A percentile compares a stretch with the other conserved stretches of the same genome.
Conservation (phyloP, 2,329 filamentous ascomycete genomes). For the Colletotrichum sp. region DNA sequence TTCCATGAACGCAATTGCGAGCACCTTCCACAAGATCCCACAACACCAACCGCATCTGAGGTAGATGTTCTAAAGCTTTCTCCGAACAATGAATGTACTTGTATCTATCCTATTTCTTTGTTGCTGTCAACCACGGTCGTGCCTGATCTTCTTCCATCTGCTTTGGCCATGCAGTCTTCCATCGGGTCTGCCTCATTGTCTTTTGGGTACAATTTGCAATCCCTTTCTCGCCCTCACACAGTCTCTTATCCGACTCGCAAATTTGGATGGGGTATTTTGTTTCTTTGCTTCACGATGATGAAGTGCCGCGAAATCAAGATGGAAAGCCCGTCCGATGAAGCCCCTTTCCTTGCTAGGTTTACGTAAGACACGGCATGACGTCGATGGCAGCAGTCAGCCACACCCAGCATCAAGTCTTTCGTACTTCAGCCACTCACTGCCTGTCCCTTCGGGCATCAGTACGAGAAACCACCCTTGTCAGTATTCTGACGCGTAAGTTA, state of each 20-base stretch:
- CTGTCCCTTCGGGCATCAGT: background rate
- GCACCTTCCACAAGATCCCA: background rate
- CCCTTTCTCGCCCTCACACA: background rate
- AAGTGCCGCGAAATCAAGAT: background rate
- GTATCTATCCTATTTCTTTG: background rate
- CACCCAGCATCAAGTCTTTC: background rate
- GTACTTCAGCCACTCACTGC: background rate
- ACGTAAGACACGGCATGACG: background rate
- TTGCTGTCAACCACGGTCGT: background rate
- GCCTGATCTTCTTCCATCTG: background rate
- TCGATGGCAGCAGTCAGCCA: background rate
- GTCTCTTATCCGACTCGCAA: background rate
- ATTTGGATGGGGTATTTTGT: fast-evolving
- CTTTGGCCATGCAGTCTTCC: background rate
- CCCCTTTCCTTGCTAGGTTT: background rate
- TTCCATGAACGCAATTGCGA: background rate
- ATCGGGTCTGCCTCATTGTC: background rate
- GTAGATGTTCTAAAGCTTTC: background rate
- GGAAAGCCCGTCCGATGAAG: background rate
- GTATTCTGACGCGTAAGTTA: background rate
- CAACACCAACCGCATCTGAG: no score
- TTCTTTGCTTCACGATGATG: background rate
- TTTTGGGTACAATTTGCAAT: background rate
- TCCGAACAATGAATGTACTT: background rate
- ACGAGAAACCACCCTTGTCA: background rate